Evolutionary conservation across 176 grass and related monocot genomes (phyloP), one percentile per base, ranked within the genome.

Genomic region (Triticum timopheevii): DNA sequence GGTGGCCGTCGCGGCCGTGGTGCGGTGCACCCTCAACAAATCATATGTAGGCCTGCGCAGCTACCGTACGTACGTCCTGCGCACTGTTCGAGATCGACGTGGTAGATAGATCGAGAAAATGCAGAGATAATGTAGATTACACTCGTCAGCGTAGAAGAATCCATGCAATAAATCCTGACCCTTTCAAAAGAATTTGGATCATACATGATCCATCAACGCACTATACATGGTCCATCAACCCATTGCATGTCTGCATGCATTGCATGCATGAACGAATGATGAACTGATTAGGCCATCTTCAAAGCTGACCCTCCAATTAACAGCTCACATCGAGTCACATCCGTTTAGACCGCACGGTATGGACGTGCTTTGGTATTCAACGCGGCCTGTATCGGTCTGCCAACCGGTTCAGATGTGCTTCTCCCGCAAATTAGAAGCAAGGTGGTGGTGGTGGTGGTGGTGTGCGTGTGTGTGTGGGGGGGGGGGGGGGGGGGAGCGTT

Each of bases 1-100:
- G 56, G 80, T 52, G 61, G 75, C 58, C 40, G 67, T n/a, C 81
- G 1, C 45, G 2, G 0, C 56, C 81, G 73, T 25, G 59, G 33
- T 33, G 68, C 76, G 20, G 17, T 65, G 76, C 52, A 33, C 19
- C 72, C 87, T 40, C 81, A 71, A 65, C 38, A 35, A 24, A 69
- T 30, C 28, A 30, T 30, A 30, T 30, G 28, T 30, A 30, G 28
- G 28, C 28, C 28, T 30, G 28, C 28, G 28, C 28, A 30, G 28
- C 15, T 52, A 54, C 5, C 50, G 50, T 54, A 54, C 15, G 77
- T 78, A n/a, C 25, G 13, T 20, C 12, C 28, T 30, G 28, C 28
- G 27, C 10, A 22, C 19, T 71, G 20, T 38, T 39, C 4, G 38
- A 42, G 19, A 42, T 73, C 38, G 69, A 73, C 69, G 12, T 22